phyloP scores from a whole-genome alignment of 2,329 filamentous ascomycete genomes.

The Penicillium griseofulvum region DNA sequence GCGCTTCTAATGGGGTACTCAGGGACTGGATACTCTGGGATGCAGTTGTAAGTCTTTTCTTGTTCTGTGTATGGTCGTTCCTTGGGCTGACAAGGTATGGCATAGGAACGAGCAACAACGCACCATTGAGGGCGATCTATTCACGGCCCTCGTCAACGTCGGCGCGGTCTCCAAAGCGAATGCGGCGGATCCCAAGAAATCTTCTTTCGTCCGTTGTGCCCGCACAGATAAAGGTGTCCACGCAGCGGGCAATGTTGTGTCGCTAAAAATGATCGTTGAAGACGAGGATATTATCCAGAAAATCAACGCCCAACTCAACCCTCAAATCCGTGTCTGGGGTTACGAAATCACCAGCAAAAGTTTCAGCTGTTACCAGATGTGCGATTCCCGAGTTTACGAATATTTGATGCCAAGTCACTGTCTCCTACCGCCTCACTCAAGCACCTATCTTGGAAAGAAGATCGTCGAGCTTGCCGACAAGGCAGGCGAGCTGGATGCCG shows the following conservation, averaged over 20 bases:
- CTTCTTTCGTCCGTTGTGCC: constrained; percentile 87
- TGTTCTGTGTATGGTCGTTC: background rate
- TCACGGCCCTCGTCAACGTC: constrained; percentile 84
- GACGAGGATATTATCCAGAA: constrained; percentile 82
- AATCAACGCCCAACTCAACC: constrained; percentile 81
- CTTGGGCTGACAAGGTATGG: background rate
- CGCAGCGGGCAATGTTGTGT: constrained; percentile 92
- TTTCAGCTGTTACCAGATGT: constrained; percentile 93
- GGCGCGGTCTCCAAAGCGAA: constrained; percentile 96
- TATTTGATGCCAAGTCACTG: constrained; percentile 93
- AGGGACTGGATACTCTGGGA: constrained; percentile 93
- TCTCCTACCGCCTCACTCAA: constrained; percentile 86
- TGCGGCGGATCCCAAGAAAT: constrained; percentile 94
- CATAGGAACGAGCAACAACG: constrained; percentile 62
- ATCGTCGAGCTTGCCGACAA: constrained; percentile 75
- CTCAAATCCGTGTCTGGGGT: constrained; percentile 94
- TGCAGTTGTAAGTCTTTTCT: constrained; percentile 66
- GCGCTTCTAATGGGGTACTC: constrained; percentile 94
- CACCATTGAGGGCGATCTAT: constrained; percentile 95
- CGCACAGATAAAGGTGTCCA: constrained; percentile 97
- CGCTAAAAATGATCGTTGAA: constrained; percentile 91
- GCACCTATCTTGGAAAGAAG: constrained; percentile 79
- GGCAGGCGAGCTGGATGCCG: constrained; percentile 67
- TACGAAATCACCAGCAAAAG: constrained; percentile 83
- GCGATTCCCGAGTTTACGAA: constrained; percentile 95